phyloP scores from a whole-genome alignment of 75 land plant genomes.

The Pinus albicaulis region DNA sequence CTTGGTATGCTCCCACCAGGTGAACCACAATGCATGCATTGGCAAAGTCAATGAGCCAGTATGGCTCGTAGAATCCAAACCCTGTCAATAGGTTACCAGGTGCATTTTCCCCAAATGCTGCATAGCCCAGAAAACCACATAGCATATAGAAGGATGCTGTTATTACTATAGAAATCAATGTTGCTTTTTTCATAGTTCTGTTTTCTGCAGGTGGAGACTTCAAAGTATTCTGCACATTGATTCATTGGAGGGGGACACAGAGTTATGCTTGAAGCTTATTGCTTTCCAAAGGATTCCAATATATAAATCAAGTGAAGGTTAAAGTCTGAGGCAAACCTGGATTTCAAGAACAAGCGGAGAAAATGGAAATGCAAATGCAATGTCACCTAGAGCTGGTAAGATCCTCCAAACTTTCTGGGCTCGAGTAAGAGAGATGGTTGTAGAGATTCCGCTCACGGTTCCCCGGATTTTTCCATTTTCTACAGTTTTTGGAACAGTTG shows the following conservation, averaged over 20 bases:
- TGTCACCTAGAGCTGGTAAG: conserved; percentile 83
- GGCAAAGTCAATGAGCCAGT: conserved; percentile 75
- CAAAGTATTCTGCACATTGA: conserved; percentile 52
- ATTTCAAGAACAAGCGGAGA: conserved; percentile 75
- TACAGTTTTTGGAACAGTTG: conserved; percentile 14
- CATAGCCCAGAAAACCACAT: conserved; percentile 78
- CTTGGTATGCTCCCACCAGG: conserved; percentile 81
- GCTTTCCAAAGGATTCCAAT: background rate
- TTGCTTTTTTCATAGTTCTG: conserved; percentile 69
- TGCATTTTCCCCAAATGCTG: conserved; percentile 68
- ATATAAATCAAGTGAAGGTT: no score
- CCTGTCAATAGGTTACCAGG: conserved; percentile 77
- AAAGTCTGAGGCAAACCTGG: conserved; percentile 38
- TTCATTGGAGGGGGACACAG: background rate
- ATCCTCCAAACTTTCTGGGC: conserved; percentile 55
- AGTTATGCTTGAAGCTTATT: background rate
- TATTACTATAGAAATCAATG: conserved; percentile 27
- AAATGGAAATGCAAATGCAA: conserved; percentile 87
- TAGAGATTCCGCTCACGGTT: conserved; percentile 40
- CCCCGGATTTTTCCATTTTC: conserved; percentile 64
- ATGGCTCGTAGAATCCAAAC: conserved; percentile 65
- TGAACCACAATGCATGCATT: conserved; percentile 75
- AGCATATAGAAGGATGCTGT: conserved; percentile 65
- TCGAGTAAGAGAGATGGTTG: conserved; percentile 1
- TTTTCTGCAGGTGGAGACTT: conserved; percentile 70